Conservation (phyloP, 768 basidiomycete genomes). For the Boletellus ananiceps region DNA sequence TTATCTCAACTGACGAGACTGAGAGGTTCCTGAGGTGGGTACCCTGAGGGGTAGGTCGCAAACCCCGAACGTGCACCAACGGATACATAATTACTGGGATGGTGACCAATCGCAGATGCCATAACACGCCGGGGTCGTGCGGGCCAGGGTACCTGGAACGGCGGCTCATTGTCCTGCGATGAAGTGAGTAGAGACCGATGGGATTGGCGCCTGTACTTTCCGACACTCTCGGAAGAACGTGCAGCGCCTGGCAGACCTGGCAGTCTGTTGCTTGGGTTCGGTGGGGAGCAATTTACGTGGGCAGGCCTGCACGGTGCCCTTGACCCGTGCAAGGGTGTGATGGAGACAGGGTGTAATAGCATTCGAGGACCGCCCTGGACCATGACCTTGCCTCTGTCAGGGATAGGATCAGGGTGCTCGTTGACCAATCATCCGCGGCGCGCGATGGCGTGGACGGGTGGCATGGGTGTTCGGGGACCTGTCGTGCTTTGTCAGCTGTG, state of each 20-base stretch:
- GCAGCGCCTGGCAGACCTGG: no score
- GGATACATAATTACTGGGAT: neutral
- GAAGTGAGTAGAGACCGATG: neutral
- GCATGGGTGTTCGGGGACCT: no score
- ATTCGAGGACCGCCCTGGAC: neutral
- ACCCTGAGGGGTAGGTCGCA: neutral
- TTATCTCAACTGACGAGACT: neutral
- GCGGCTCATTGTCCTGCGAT: neutral
- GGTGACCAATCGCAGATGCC: no score
- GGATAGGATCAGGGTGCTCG: no score
- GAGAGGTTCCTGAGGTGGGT: neutral
- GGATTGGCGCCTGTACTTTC: neutral
- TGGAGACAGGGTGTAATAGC: no score
- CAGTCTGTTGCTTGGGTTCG: no score
- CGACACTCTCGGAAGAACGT: neutral
- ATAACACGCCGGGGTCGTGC: neutral
- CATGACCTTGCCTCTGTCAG: no score
- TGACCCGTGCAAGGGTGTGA: no score
- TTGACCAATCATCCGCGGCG: no score
- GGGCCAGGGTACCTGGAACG: neutral
- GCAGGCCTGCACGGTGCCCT: no score
- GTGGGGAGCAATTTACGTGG: neutral
- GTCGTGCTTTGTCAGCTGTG: no score
- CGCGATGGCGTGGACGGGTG: no score
- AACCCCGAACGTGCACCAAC: neutral